Percentiles rank a stretch among this genome's conserved stretches.
phyloP scores from a whole-genome alignment of 1,139 yeast species.

The Candida tropicalis region DNA sequence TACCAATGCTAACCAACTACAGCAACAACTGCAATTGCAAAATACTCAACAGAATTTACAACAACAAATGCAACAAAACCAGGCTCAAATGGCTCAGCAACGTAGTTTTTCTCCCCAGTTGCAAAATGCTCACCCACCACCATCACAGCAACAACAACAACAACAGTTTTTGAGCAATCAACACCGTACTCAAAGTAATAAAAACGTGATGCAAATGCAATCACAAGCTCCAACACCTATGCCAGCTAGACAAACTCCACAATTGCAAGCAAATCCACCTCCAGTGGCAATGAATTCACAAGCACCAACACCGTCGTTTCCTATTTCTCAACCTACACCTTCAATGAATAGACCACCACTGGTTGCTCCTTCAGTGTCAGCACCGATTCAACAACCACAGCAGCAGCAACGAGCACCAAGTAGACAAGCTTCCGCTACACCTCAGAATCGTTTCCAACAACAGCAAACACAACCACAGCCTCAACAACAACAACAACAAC shows the following conservation, averaged over 20 bases:
- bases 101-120: constrained; percentile 12
- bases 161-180: constrained; percentile 8
- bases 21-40: constrained; percentile 9
- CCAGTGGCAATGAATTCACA: constrained; percentile 8
- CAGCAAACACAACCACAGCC: constrained; percentile 8
- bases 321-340: constrained; percentile 14
- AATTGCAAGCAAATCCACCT: constrained; percentile 10
- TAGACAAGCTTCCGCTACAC: constrained; percentile 15
- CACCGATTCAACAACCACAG: constrained; percentile 10
- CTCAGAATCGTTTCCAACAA: constrained; percentile 12
- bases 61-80: constrained; percentile 12
- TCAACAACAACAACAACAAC: constrained; percentile 9
- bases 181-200: constrained; percentile 11
- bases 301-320: constrained; percentile 29
- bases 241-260: constrained; percentile 16
- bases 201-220: constrained; percentile 13
- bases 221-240: constrained; percentile 13
- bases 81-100: constrained; percentile 8
- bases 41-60: constrained; percentile 9
- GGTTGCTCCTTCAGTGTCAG: constrained; percentile 3
- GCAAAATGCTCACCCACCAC: constrained; percentile 2
- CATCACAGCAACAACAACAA: constrained; percentile 3
- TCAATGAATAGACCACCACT: neutral
- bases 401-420: constrained; percentile 11
- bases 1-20: constrained; percentile 10